Evolutionary conservation across 176 grass and related monocot genomes (phyloP), one percentile per base, ranked within the genome.

Genomic region (Oropetium thomaeum): DNA sequence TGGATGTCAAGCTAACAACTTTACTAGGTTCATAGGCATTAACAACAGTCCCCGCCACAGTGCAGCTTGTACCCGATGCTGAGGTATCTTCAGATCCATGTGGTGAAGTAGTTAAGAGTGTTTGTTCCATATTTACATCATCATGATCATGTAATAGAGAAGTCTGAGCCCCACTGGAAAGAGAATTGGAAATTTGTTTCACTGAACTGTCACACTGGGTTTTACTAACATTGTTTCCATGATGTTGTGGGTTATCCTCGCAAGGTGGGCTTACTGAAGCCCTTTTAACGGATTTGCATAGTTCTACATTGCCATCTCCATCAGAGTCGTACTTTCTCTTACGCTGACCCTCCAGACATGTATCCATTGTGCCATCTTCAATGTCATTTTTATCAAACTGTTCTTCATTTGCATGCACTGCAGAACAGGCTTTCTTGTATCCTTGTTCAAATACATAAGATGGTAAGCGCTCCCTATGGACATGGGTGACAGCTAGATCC

Each of bases 401-500:
- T 53, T 85, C 77, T 43, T 85, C 81, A 35, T 48, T 84, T 71
- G 71, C 83, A 49, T 70, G 81, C 58, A 74, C 58, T 4, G 49
- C n/a, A 15, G 88, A 62, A 58, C 74, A 79, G 40, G 88, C 80
- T 62, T 87, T 82, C 81, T 91, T 87, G 77, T 93, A 89, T 40
- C 89, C 86, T 70, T 93, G 88, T 58, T 92, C 91, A 76, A 98
- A 93, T 57, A 93, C 91, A 87, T 91, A 90, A 72, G 72, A 51
- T 33, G 91, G 95, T 79, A 98, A 78, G 42, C 86, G 81, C 81
- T 89, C 78, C 58, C 87, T 91, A 35, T 68, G 77, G 37, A 98
- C 80, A 89, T 98, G 95, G 69, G 88, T 92, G 32, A 98, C 91
- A 81, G 81, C 84, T 49, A 98, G 61, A 61, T 98, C 88, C 95